Evolutionary conservation across 2,329 filamentous ascomycete species (phyloP), one percentile per base, ranked within the genome.

Genomic region (Penicillium sp.): DNA sequence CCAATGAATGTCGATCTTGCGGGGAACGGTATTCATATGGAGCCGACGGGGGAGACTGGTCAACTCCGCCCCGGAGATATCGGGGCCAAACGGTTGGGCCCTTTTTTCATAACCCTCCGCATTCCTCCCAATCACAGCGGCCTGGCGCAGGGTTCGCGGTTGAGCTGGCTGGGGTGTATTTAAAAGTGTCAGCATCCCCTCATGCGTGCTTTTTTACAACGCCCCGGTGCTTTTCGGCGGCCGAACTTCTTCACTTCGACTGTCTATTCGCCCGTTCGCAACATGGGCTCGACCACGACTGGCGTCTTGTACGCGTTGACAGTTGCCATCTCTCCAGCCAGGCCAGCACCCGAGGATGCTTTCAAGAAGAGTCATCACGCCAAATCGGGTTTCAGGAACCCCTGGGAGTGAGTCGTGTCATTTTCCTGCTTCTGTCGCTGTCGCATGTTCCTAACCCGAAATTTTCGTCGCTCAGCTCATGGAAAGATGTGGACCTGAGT

Each of bases 261-360:
- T n/a, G 51, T 45, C 29, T 58, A 55, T 31, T 46, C 58, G 19
- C 37, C 54, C 14, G 54, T 63, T 52, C 70, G 67, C 60, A 72
- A 58, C 40, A 76, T 77, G 72, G 63, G 65, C 23, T 68, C 71
- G 28, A 56, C 60, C 5, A 72, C 71, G 2, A 69, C 72, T 7
- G 70, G 71, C 9, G 64, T 74, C 48, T 66, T 78, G 19, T 78
- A 78, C 58, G 73, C 73, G 11, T 65, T 76, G n/a, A 72, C 72
- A 1, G 65, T 78, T 7, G 69, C 74, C n/a, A 65, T 62, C 1
- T 68, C 75, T 19, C 64, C 71, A 2, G 61, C 63, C 9, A 64
- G 67, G 19, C 52, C 69, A 14, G 63, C 62, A 3, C 76, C 76
- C 1, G 74, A 77, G 8, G 75, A 77, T 66, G 71, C 70, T 2